A percentile compares a stretch with the other conserved stretches of the same genome.
Evolutionary conservation across 202 grass and related monocot species (phyloP).

Genomic region (Hordeum pubiflorum): DNA sequence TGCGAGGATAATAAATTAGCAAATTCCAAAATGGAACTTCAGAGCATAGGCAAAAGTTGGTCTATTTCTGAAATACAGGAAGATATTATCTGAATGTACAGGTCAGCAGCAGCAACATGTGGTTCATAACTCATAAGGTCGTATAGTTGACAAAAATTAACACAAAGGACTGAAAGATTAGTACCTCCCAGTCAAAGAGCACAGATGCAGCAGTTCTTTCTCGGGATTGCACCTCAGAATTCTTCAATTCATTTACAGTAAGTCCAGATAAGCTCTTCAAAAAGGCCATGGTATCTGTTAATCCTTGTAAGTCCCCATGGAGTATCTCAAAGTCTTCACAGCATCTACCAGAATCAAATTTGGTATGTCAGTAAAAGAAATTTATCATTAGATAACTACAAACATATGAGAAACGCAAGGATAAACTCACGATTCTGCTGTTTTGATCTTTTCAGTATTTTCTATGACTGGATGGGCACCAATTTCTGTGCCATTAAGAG

Average conservation of each 20-base stretch:
- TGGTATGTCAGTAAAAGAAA: background rate
- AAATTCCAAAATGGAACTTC: too few species aligned
- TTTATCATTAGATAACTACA: background rate
- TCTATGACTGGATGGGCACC: constrained; percentile 21
- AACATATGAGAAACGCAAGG: background rate
- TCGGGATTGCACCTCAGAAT: constrained; percentile 43
- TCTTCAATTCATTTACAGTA: constrained; percentile 28
- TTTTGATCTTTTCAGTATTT: constrained; percentile 8
- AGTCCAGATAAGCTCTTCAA: constrained; percentile 61
- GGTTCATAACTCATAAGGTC: constrained; percentile 1
- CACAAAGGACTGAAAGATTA: background rate
- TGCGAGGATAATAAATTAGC: background rate
- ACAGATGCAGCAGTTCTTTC: constrained; percentile 58
- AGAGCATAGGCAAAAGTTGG: background rate
- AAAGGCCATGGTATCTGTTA: constrained; percentile 62
- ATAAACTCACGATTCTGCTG: constrained; percentile 36
- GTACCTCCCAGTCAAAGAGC: constrained; percentile 69
- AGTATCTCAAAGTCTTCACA: constrained; percentile 74
- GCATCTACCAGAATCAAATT: constrained; percentile 23
- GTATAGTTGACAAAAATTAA: constrained; percentile 3
- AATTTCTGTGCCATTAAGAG: constrained; percentile 56
- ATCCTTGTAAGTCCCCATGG: constrained; percentile 51
- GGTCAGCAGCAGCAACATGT: background rate
- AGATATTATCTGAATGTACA: constrained; percentile 2
- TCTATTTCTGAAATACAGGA: background rate